phyloP scores from a whole-genome alignment of 805 yeast genomes.

The Yarrowia sp. region DNA sequence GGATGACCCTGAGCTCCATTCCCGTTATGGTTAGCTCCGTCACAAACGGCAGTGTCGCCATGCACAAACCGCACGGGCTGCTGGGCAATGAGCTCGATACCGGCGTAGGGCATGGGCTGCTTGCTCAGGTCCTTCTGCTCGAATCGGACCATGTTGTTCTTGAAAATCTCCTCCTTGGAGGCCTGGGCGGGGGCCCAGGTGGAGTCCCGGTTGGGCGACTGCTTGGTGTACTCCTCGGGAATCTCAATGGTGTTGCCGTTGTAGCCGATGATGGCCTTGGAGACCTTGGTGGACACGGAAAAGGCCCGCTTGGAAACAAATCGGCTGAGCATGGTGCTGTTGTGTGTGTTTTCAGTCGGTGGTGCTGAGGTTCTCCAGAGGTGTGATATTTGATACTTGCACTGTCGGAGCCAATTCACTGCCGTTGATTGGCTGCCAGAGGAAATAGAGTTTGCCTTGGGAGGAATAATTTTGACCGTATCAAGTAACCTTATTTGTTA shows the following conservation, averaged over 20 bases:
- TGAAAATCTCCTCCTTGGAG: conserved; percentile 49
- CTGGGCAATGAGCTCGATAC: conserved; percentile 75
- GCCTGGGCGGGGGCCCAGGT: conserved; percentile 74
- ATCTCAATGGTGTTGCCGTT: conserved; percentile 21
- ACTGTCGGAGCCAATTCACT: background rate
- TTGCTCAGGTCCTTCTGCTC: conserved; percentile 62
- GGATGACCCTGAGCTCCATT: conserved; percentile 75
- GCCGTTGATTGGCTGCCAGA: background rate
- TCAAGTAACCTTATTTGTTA: background rate
- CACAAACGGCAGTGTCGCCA: conserved; percentile 72
- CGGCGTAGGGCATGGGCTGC: conserved; percentile 81
- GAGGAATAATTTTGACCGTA: background rate
- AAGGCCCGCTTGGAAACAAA: conserved; percentile 19
- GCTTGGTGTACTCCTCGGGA: conserved; percentile 40
- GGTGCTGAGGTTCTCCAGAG: background rate
- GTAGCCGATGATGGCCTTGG: conserved; percentile 22
- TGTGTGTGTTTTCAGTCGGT: background rate
- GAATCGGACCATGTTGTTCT: conserved; percentile 62
- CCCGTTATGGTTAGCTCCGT: conserved; percentile 48
- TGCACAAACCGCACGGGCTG: conserved; percentile 67
- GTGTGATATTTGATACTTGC: background rate
- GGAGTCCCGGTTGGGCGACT: conserved; percentile 71
- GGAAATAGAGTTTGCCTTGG: background rate
- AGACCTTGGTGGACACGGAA: conserved; percentile 14
- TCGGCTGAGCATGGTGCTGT: conserved; percentile 18